phyloP scores from a whole-genome alignment of 2,329 filamentous ascomycete genomes.

The Beauveria sp. region DNA sequence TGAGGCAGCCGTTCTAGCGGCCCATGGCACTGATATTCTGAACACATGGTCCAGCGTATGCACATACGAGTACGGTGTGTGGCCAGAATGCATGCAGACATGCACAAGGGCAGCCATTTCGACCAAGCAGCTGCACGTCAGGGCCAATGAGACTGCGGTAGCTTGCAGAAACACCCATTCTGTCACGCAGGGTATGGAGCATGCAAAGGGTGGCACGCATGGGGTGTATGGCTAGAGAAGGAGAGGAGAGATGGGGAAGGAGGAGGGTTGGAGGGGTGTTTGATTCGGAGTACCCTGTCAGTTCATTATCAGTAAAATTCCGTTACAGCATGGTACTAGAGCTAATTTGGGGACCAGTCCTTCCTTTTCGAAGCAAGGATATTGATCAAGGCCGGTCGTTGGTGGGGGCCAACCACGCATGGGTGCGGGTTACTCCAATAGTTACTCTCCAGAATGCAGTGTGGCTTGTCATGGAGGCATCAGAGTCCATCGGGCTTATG shows the following conservation, averaged over 20 bases:
- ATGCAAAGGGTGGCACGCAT: slow-evolving; percentile 8
- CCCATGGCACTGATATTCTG: slow-evolving; percentile 4
- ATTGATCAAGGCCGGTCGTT: slow-evolving; percentile 10
- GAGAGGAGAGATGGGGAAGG: not conserved
- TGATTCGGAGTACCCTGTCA: slow-evolving; percentile 2
- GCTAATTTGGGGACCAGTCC: not conserved
- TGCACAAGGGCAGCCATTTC: not conserved
- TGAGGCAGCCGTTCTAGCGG: slow-evolving; percentile 8
- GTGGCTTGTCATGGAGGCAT: slow-evolving; percentile 6
- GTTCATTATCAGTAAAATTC: slow-evolving; percentile 5
- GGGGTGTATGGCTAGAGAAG: slow-evolving; percentile 2
- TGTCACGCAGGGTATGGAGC: slow-evolving; percentile 9
- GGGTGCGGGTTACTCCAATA: slow-evolving; percentile 9
- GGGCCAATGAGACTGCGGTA: slow-evolving; percentile 1
- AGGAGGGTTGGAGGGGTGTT: not conserved
- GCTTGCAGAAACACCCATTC: not conserved
- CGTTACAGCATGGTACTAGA: slow-evolving; percentile 5
- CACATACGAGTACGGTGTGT: slow-evolving; percentile 6
- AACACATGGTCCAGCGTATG: slow-evolving; percentile 6
- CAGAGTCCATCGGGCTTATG: not conserved
- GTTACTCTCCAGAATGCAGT: not conserved
- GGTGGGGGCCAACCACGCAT: slow-evolving; percentile 12
- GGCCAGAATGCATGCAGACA: not conserved
- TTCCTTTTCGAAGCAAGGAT: slow-evolving; percentile 9
- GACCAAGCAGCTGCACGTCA: not conserved